A percentile compares a stretch with the other conserved stretches of the same genome.
phyloP scores from a whole-genome alignment of 805 yeast species.

The Wickerhamiella musiphila region DNA sequence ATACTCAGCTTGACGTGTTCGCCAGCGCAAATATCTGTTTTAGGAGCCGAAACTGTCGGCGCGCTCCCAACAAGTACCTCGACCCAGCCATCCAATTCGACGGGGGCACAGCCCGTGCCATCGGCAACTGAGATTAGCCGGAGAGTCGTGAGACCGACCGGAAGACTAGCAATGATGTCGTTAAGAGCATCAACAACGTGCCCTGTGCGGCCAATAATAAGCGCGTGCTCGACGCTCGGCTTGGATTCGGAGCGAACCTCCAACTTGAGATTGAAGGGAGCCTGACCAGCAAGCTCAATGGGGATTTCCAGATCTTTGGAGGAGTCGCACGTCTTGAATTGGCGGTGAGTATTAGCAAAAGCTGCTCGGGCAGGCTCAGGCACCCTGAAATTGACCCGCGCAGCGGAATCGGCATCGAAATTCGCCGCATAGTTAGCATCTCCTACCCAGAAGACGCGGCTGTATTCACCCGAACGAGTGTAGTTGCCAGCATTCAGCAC shows the following conservation, averaged over 20 bases:
- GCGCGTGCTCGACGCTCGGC: too few relatives aligned
- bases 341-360: conserved; percentile 31
- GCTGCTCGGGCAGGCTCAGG: conserved; percentile 27
- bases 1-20: conserved; percentile 65
- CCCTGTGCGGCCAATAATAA: too few relatives aligned
- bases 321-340: conserved; percentile 33
- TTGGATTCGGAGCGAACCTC: too few relatives aligned
- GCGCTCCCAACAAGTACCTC: background rate
- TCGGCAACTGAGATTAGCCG: conserved; percentile 31
- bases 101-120: background rate
- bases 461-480: conserved; percentile 7
- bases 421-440: conserved; percentile 11
- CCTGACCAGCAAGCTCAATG: conserved; percentile 36
- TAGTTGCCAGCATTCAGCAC: background rate
- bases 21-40: conserved; percentile 68
- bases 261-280: conserved; percentile 45
- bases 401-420: background rate
- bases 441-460: conserved; percentile 12
- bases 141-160: too few relatives aligned
- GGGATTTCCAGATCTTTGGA: conserved; percentile 31
- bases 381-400: background rate
- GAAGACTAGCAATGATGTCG: conserved; percentile 1
- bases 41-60: conserved; percentile 9
- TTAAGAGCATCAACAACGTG: too few relatives aligned
- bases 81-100: background rate